Evolutionary conservation across 352 stramenopile species (phyloP).

Genomic region (Plasmopara viticola): DNA sequence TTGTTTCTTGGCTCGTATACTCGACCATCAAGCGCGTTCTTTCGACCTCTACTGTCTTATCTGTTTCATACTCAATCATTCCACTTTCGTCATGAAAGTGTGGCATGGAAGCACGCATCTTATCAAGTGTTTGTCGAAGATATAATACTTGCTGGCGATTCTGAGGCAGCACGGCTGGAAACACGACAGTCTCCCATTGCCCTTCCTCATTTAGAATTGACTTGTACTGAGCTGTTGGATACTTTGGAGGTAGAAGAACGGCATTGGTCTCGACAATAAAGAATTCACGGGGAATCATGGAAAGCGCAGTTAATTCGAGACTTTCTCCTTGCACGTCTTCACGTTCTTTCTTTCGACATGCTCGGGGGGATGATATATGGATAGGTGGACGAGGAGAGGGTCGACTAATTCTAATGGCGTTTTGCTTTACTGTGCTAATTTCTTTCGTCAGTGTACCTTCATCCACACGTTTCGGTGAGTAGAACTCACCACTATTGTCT

Average conservation of each 20-base stretch:
- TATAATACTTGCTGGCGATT: slow-evolving; percentile 68
- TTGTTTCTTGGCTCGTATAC: slow-evolving; percentile 49
- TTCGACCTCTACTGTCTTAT: slow-evolving; percentile 8
- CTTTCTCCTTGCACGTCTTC: neutral
- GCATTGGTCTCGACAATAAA: slow-evolving; percentile 70
- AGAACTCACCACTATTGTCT: slow-evolving; percentile 24
- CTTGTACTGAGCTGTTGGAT: slow-evolving; percentile 51
- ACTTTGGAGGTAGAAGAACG: slow-evolving; percentile 44
- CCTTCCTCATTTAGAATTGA: slow-evolving; percentile 35
- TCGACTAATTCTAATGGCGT: slow-evolving; percentile 6
- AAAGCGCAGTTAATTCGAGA: slow-evolving; percentile 22
- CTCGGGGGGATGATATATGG: slow-evolving; percentile 10
- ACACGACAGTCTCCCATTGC: slow-evolving; percentile 69
- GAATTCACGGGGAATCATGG: slow-evolving; percentile 68
- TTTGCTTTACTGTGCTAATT: slow-evolving; percentile 6
- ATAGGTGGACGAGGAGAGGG: slow-evolving; percentile 14
- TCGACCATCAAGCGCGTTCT: slow-evolving; percentile 26
- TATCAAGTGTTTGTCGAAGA: slow-evolving; percentile 52
- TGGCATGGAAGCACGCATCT: slow-evolving; percentile 33
- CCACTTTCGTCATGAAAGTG: slow-evolving; percentile 12
- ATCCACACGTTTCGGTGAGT: slow-evolving; percentile 26
- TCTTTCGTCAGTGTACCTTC: slow-evolving; percentile 9
- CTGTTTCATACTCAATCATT: slow-evolving; percentile 3
- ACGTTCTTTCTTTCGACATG: slow-evolving; percentile 2
- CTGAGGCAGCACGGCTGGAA: slow-evolving; percentile 53